Evolutionary conservation across 495 filamentous ascomycete species (phyloP).

Genomic region (Umbilicaria muhlenbergii): DNA sequence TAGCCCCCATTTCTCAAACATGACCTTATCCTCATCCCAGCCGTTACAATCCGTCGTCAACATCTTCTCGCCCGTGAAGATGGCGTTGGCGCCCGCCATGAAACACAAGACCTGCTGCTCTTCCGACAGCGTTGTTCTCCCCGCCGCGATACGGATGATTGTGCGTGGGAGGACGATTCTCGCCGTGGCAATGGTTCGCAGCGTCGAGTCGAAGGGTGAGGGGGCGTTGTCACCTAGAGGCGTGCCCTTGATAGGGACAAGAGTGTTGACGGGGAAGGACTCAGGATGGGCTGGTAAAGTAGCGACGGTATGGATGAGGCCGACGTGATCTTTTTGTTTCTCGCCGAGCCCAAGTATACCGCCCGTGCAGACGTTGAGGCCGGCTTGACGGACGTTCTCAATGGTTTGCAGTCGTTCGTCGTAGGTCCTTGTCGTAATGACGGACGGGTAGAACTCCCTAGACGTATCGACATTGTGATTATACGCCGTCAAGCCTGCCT

Average conservation of each 20-base stretch:
- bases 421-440: conserved; percentile 70
- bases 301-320: conserved; percentile 60
- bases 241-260: conserved; percentile 75
- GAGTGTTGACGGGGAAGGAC: conserved; percentile 70
- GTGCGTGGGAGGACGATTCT: conserved; percentile 63
- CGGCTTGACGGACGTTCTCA: conserved; percentile 58
- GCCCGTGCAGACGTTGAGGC: conserved; percentile 73
- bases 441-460: conserved; percentile 66
- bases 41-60: conserved; percentile 75
- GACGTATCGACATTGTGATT: conserved; percentile 84
- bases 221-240: conserved; percentile 57
- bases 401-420: conserved; percentile 69
- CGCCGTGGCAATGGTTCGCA: conserved; percentile 67
- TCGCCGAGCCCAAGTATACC: conserved; percentile 73
- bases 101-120: conserved; percentile 77
- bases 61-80: conserved; percentile 90
- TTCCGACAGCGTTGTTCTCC: conserved; percentile 59
- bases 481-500: conserved; percentile 74
- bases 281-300: conserved; percentile 66
- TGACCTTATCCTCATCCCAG: conserved; percentile 67
- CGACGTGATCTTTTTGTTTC: conserved; percentile 55
- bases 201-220: conserved; percentile 51
- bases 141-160: conserved; percentile 69
- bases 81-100: conserved; percentile 71
- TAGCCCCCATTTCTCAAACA: conserved; percentile 68